Evolutionary conservation across 2,329 filamentous ascomycete species (phyloP).

Genomic region (Cytospora leucostoma): DNA sequence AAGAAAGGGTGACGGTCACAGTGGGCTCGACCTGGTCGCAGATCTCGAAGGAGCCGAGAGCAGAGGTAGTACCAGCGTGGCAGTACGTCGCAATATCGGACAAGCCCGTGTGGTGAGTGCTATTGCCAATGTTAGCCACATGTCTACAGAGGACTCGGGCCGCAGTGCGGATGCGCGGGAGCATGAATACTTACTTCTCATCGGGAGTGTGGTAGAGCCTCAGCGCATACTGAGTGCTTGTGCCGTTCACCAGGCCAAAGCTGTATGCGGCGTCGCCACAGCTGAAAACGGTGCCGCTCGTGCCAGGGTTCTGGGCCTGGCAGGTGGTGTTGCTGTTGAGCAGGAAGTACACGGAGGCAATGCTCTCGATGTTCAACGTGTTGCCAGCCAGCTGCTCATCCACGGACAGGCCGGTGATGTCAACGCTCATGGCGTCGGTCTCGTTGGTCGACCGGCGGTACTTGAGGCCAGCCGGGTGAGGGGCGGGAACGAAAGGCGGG

Average conservation of each 20-base stretch:
- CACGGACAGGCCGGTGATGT: not conserved
- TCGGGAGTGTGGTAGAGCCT: slow-evolving; percentile 2
- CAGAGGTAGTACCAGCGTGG: slow-evolving; percentile 1
- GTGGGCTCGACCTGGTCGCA: slow-evolving; percentile 16
- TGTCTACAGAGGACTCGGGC: not conserved
- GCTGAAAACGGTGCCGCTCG: slow-evolving; percentile 1
- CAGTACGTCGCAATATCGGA: not conserved
- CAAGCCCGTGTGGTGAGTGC: not conserved
- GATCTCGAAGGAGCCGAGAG: slow-evolving; percentile 21
- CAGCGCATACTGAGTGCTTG: not conserved
- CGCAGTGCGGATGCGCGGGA: not conserved
- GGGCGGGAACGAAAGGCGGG: too few relatives aligned
- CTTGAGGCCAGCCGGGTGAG: slow-evolving; percentile 1
- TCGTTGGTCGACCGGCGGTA: not conserved
- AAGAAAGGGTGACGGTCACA: not conserved
- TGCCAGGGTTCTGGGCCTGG: not conserved
- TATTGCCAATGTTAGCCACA: not conserved
- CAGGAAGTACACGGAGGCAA: slow-evolving; percentile 1
- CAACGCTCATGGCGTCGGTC: not conserved
- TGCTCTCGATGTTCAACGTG: slow-evolving; percentile 2
- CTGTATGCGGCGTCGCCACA: slow-evolving; percentile 10
- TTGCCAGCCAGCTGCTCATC: slow-evolving; percentile 1
- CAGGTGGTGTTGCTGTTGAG: slow-evolving; percentile 13
- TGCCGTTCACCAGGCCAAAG: slow-evolving; percentile 9
- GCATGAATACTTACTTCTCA: not conserved